Percentiles rank a stretch among this genome's conserved stretches.
phyloP scores from a whole-genome alignment of 257 asterid species.

The Nicotiana otophora region DNA sequence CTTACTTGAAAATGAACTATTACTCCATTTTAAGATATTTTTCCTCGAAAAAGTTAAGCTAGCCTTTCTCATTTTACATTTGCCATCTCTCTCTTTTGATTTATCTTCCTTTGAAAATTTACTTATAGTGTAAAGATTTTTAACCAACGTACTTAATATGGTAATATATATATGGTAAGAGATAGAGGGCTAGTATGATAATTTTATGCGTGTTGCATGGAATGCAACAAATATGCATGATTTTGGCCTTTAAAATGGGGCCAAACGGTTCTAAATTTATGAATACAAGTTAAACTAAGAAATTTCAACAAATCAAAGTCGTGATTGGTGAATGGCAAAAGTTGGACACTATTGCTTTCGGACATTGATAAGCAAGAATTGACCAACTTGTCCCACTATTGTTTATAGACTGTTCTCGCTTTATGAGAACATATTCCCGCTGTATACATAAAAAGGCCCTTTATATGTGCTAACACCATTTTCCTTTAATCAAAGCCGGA shows the following conservation, averaged over 20 bases:
- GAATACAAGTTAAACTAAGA: not conserved
- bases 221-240: not conserved
- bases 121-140: not conserved
- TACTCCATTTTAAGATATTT: not conserved
- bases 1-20: not conserved
- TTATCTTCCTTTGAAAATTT: not conserved
- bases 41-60: not conserved
- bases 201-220: not conserved
- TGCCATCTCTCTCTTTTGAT: not conserved
- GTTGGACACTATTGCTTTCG: not conserved
- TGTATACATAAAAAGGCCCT: not conserved
- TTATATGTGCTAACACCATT: not conserved
- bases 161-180: too few relatives aligned
- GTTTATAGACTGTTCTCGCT: not conserved
- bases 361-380: not conserved
- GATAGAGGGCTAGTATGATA: not conserved
- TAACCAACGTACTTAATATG: not conserved
- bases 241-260: not conserved
- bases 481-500: not conserved
- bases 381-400: not conserved
- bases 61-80: not conserved
- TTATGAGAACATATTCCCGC: constrained; percentile 8
- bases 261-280: not conserved
- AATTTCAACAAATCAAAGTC: not conserved
- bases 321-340: not conserved